A percentile compares a stretch with the other conserved stretches of the same genome.
Conservation (phyloP, 2,329 filamentous ascomycete species). For the Penicillium sp. region DNA sequence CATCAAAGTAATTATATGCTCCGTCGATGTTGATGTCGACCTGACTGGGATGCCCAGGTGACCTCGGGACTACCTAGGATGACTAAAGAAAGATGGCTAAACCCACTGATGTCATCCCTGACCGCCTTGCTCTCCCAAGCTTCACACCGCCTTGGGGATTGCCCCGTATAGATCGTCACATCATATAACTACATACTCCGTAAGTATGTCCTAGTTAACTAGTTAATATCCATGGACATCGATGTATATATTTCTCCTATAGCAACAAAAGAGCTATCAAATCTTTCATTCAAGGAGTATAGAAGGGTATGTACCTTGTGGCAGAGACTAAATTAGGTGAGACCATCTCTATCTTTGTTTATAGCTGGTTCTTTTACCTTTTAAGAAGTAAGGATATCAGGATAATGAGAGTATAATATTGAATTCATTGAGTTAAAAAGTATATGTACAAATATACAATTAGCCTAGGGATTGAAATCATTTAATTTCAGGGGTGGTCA, state of each 20-base stretch:
- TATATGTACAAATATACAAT: too few species aligned
- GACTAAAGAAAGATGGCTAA: neutral
- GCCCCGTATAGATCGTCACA: neutral
- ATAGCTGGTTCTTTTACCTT: too few species aligned
- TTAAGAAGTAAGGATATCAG: too few species aligned
- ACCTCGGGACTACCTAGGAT: too few species aligned
- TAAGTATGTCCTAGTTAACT: too few species aligned
- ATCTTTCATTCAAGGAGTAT: neutral
- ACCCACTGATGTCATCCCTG: slow-evolving; percentile 5
- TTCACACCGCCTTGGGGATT: neutral
- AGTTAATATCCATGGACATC: neutral
- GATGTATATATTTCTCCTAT: neutral
- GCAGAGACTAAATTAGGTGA: neutral
- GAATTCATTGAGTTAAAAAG: neutral
- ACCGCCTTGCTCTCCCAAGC: slow-evolving; percentile 1
- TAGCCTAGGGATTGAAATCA: neutral
- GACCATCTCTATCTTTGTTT: neutral
- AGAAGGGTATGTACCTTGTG: neutral
- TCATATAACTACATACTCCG: too few species aligned
- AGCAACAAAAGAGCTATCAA: neutral
- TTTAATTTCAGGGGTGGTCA: neutral
- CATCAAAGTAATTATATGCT: neutral
- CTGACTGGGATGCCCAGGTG: too few species aligned
- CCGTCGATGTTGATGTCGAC: neutral
- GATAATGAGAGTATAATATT: neutral